phyloP scores from a whole-genome alignment of 2,329 filamentous ascomycete species.

The Alternaria atra region DNA sequence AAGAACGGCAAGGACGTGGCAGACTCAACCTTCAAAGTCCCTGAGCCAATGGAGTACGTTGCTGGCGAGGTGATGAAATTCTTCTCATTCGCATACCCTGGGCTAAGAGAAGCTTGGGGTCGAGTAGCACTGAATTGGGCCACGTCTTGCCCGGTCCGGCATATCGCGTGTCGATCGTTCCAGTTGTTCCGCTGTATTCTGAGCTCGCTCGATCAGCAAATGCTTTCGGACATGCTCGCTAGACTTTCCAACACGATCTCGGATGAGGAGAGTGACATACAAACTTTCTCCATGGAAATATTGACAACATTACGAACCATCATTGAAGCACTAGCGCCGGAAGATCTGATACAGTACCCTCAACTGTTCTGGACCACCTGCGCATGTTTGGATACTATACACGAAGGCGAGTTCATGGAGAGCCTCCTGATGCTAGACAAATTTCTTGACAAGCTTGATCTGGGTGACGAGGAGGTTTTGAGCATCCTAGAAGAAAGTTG shows the following conservation, averaged over 20 bases:
- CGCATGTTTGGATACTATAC: slow-evolving; percentile 94
- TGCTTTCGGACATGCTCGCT: slow-evolving; percentile 97
- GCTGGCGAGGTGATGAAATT: slow-evolving; percentile 83
- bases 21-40: slow-evolving; percentile 81
- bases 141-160: slow-evolving; percentile 92
- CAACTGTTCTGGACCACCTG: slow-evolving; percentile 98
- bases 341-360: slow-evolving; percentile 86
- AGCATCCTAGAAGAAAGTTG: slow-evolving; percentile 78
- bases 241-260: slow-evolving; percentile 96
- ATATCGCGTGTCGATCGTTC: slow-evolving; percentile 95
- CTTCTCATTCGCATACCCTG: slow-evolving; percentile 84
- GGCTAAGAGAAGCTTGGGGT: slow-evolving; percentile 90
- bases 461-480: slow-evolving; percentile 74
- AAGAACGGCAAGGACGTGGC: slow-evolving; percentile 77
- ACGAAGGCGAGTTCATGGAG: slow-evolving; percentile 93
- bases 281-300: slow-evolving; percentile 98
- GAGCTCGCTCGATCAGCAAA: slow-evolving; percentile 86
- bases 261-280: slow-evolving; percentile 90
- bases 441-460: slow-evolving; percentile 83
- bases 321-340: slow-evolving; percentile 81
- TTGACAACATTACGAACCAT: slow-evolving; percentile 92
- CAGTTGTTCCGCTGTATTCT: slow-evolving; percentile 96
- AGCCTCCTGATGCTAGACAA: slow-evolving; percentile 90
- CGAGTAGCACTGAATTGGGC: slow-evolving; percentile 93
- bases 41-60: slow-evolving; percentile 84